phyloP scores from a whole-genome alignment of 495 filamentous ascomycete genomes.

The Rhypophila decipiens region DNA sequence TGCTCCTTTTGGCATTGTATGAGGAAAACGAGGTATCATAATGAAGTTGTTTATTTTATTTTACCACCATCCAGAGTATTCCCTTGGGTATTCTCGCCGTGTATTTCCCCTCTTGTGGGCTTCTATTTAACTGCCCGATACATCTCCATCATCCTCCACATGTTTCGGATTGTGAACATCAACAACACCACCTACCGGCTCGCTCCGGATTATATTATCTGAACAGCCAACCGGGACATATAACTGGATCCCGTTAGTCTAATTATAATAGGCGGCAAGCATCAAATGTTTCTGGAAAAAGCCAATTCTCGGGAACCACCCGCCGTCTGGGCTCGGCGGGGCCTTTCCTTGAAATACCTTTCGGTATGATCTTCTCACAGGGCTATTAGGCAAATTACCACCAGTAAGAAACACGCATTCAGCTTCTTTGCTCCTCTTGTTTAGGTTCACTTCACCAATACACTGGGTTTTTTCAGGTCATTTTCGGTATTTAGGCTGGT shows the following conservation, averaged over 20 bases:
- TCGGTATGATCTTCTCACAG: not conserved
- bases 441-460: too few species aligned
- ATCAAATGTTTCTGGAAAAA: not conserved
- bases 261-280: not conserved
- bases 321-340: not conserved
- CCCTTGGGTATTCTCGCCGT: too few species aligned
- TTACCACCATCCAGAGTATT: too few species aligned
- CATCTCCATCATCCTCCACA: not conserved
- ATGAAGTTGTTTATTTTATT: too few species aligned
- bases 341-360: not conserved
- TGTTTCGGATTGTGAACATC: too few species aligned
- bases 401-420: not conserved
- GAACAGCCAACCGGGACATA: not conserved
- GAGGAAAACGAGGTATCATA: too few species aligned
- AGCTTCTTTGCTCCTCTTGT: too few species aligned
- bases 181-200: too few species aligned
- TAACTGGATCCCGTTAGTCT: not conserved
- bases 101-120: too few species aligned
- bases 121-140: not conserved
- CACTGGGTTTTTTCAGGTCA: too few species aligned
- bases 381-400: conserved; percentile 6
- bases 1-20: not conserved
- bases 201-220: too few species aligned
- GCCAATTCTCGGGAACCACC: not conserved
- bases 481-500: conserved; percentile 13